Evolutionary conservation across 208 protist species (phyloP), one percentile per base, ranked within the genome.

Genomic region (Leishmania tropica): DNA sequence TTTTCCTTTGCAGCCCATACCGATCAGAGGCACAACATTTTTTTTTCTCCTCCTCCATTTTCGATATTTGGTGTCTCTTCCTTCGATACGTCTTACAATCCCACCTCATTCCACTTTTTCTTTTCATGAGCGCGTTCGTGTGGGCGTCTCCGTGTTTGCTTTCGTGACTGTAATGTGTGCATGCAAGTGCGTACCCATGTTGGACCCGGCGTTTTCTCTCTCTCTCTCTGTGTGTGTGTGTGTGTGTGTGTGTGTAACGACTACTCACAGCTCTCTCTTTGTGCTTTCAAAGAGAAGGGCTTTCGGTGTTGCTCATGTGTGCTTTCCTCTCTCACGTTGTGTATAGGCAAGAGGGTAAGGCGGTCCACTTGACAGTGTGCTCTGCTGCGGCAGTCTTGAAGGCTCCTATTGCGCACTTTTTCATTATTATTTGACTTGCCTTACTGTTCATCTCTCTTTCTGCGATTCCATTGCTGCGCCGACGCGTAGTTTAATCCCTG

Each of bases 391-490:
- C 45, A 54, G 45, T 74, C 51, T 47, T 53, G 28, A 37, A 54
- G 70, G 37, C 70, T 19, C 47, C 45, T 74, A 8, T 74, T 15
- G 56, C 75, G 45, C 37, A 7, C 35, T n/a, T 70, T 40, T 70
- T 48, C 53, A 45, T 71, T 42, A 24, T 76, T 62, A 31, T 80
- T 73, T 83, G 11, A 54, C 21, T 79, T 83, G 37, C 17, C 76
- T 53, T 76, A 47, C 54, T 81, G 35, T 77, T 83, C 74, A 48
- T 73, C n/a, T 73, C 53, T 54, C 35, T 79, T 79, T 70, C 64
- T 83, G 13, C 24, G 24, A 21, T 75, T 45, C 51, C 35, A 10
- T 74, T 79, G 35, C 47, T 85, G 45, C 75, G 45, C 70, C 11
- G 70, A 54, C 4, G 70, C 70, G 70, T 53, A 53, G 70, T 54